Conservation (phyloP, 2,329 filamentous ascomycete genomes). For the Colletotrichum sidae region DNA sequence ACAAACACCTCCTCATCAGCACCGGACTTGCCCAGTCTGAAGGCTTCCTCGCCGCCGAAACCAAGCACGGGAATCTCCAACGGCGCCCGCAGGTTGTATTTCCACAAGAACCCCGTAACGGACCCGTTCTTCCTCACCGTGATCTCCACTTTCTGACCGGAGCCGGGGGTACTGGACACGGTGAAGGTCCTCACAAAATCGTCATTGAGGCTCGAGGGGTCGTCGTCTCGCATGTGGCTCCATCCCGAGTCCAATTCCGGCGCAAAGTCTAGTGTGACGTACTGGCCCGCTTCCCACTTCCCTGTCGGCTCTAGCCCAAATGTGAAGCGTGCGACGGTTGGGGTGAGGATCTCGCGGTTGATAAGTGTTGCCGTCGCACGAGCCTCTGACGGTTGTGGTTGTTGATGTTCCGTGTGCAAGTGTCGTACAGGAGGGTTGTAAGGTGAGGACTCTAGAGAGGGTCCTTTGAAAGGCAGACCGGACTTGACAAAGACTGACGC, state of each 20-base stretch:
- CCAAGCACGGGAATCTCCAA: constrained; percentile 77
- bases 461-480: constrained; percentile 76
- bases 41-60: constrained; percentile 73
- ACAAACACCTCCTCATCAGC: constrained; percentile 66
- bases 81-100: constrained; percentile 61
- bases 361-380: constrained; percentile 65
- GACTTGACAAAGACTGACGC: constrained; percentile 71
- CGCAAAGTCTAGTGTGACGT: constrained; percentile 80
- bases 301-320: constrained; percentile 52
- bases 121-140: constrained; percentile 77
- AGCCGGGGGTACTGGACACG: constrained; percentile 71
- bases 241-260: constrained; percentile 79
- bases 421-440: constrained; percentile 83
- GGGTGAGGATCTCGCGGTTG: constrained; percentile 70
- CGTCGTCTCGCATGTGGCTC: constrained; percentile 84
- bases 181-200: constrained; percentile 89
- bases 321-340: constrained; percentile 74
- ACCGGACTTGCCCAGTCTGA: constrained; percentile 43
- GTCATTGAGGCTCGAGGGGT: constrained; percentile 84
- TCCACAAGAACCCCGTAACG: constrained; percentile 75
- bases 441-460: constrained; percentile 70
- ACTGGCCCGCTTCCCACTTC: constrained; percentile 77
- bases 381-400: background rate
- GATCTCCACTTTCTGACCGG: constrained; percentile 68
- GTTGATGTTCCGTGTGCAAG: constrained; percentile 65